These are phyloP conservation scores for Cruciata laevipes DNA, from an alignment of 257 asterid species.

Conservation along the genomic window DNA sequence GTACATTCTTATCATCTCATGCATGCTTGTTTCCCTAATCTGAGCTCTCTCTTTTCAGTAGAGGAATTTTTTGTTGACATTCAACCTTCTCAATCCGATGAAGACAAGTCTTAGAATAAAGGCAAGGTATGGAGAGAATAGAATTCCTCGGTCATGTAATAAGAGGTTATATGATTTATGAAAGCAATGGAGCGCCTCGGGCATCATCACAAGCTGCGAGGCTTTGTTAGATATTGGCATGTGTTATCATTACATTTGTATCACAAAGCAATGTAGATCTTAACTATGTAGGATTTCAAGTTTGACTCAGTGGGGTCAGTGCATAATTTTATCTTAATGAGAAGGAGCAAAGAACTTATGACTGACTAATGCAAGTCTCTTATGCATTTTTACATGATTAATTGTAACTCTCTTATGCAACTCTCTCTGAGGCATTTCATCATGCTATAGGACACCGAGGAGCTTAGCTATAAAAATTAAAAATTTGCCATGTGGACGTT, in stretches of 20 bases:
- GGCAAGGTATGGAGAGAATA: not conserved
- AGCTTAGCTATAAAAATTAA: no score
- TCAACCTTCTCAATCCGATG: conserved; percentile 64
- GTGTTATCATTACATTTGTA: not conserved
- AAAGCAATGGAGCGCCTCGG: not conserved
- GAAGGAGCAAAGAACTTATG: not conserved
- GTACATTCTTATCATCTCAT: not conserved
- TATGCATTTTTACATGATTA: not conserved
- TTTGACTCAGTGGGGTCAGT: not conserved
- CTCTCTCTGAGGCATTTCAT: no score
- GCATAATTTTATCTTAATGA: not conserved
- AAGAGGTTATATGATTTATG: conserved; percentile 4
- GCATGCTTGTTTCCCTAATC: not conserved
- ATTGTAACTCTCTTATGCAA: no score
- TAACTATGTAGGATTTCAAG: not conserved
- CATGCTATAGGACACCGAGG: no score
- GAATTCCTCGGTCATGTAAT: conserved; percentile 1
- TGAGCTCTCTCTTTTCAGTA: conserved; percentile 35
- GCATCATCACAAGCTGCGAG: not conserved
- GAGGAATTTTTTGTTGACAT: conserved; percentile 95
- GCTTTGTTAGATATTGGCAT: not conserved
- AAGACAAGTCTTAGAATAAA: conserved; percentile 57
- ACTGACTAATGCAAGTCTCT: not conserved
- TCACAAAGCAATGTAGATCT: not conserved
- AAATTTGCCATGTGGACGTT: no score